These are phyloP conservation scores for Chlamydomonas incerta DNA, from an alignment of 139 green algal genomes.

Conservation along the genomic window DNA sequence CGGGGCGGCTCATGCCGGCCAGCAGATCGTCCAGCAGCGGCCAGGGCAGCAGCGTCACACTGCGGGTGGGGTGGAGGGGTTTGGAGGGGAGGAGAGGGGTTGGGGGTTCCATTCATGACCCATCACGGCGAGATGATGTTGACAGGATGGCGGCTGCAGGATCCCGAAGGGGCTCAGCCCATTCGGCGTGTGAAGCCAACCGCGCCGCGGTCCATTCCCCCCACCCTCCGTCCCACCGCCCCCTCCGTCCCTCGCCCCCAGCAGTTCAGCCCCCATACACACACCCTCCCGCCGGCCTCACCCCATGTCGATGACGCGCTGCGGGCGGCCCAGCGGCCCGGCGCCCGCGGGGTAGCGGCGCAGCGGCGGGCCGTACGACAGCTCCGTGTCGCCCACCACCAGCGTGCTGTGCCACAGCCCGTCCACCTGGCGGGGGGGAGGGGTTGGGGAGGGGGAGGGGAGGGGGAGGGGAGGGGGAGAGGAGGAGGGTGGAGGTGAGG, in stretches of 20 bases:
- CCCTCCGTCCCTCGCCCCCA: no score
- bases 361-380: slow-evolving; percentile 17
- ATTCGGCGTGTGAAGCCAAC: background rate
- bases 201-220: no score
- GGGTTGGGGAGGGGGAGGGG: background rate
- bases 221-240: no score
- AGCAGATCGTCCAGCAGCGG: slow-evolving; percentile 8
- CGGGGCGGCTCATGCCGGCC: background rate
- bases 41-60: background rate
- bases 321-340: background rate
- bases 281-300: no score
- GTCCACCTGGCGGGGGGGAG: background rate
- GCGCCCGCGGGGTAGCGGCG: background rate
- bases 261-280: no score
- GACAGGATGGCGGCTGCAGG: background rate
- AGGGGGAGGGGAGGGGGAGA: background rate
- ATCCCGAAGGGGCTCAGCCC: background rate
- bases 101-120: background rate
- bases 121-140: background rate
- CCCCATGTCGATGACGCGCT: slow-evolving; percentile 4
- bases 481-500: background rate
- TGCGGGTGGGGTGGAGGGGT: background rate
- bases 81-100: background rate
- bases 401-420: slow-evolving; percentile 30
- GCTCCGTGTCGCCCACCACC: slow-evolving; percentile 22